Evolutionary conservation across 306 rosid species (phyloP).

Genomic region (Cajanus cajan): DNA sequence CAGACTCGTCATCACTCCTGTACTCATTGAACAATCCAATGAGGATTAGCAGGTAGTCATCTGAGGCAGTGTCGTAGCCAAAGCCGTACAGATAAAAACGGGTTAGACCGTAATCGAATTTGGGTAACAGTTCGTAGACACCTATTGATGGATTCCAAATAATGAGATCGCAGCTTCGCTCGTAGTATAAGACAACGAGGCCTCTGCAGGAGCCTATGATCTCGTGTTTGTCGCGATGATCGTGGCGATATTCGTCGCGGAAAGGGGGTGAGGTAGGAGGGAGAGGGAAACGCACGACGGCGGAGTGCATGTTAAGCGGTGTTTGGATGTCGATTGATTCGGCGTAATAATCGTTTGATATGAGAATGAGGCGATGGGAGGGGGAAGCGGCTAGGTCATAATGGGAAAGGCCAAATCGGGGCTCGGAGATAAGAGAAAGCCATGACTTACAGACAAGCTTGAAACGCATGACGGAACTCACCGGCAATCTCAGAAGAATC

Average conservation of each 20-base stretch:
- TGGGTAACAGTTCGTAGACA: neutral
- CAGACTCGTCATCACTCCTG: no score
- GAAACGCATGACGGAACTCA: constrained; percentile 2
- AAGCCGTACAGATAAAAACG: neutral
- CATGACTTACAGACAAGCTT: neutral
- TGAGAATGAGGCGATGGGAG: neutral
- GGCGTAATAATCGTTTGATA: neutral
- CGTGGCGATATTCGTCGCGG: no score
- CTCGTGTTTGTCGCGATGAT: neutral
- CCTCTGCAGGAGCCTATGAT: neutral
- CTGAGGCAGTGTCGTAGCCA: neutral
- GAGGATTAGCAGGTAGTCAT: neutral
- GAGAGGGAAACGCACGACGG: neutral
- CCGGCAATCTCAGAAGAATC: constrained; percentile 13
- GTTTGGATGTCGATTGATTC: neutral
- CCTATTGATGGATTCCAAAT: neutral
- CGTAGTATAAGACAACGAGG: neutral
- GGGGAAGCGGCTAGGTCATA: neutral
- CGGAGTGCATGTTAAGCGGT: neutral
- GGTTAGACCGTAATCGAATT: no score
- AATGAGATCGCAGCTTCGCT: neutral
- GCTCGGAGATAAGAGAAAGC: neutral
- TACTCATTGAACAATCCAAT: neutral
- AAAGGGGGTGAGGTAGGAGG: neutral
- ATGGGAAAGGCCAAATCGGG: constrained; percentile 1